phyloP scores from a whole-genome alignment of 805 yeast genomes.

The Candida xyloterini region DNA sequence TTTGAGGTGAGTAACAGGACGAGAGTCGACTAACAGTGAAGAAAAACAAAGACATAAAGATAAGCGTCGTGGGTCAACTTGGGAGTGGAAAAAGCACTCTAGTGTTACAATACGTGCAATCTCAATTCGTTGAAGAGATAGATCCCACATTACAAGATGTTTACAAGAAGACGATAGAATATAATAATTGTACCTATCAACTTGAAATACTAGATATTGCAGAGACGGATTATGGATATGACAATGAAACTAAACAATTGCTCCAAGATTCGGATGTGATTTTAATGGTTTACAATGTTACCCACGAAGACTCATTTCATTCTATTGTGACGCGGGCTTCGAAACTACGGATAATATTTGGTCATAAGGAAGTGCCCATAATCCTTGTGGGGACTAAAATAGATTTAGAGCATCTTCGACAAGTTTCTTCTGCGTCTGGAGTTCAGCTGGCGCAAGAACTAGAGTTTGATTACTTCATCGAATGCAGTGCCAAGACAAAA shows the following conservation, averaged over 20 bases:
- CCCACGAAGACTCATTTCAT: constrained; percentile 47
- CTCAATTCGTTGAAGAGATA: constrained; percentile 20
- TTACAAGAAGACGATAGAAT: constrained; percentile 21
- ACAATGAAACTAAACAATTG: constrained; percentile 13
- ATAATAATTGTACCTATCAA: constrained; percentile 37
- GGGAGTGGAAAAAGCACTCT: constrained; percentile 34
- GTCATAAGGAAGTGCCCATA: constrained; percentile 22
- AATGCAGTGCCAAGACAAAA: constrained; percentile 80
- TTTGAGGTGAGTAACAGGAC: constrained; percentile 7
- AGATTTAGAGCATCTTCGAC: constrained; percentile 74
- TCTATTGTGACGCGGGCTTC: constrained; percentile 39
- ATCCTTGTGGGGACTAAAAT: constrained; percentile 73
- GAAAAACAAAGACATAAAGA: constrained; percentile 16
- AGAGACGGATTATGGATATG: constrained; percentile 62
- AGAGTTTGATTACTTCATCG: constrained; percentile 41
- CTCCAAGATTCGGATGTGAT: constrained; percentile 43
- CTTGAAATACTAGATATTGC: constrained; percentile 78
- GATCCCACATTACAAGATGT: constrained; percentile 31
- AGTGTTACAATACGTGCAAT: constrained; percentile 23
- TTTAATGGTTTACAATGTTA: constrained; percentile 47
- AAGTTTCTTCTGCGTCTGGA: constrained; percentile 51
- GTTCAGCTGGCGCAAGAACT: constrained; percentile 23
- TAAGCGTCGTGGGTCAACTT: constrained; percentile 32
- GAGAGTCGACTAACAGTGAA: constrained; percentile 4
- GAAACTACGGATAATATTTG: constrained; percentile 69